Percentiles rank a stretch among this genome's conserved stretches.
phyloP scores from a whole-genome alignment of 345 rosid species.

The Luvunga scandens region DNA sequence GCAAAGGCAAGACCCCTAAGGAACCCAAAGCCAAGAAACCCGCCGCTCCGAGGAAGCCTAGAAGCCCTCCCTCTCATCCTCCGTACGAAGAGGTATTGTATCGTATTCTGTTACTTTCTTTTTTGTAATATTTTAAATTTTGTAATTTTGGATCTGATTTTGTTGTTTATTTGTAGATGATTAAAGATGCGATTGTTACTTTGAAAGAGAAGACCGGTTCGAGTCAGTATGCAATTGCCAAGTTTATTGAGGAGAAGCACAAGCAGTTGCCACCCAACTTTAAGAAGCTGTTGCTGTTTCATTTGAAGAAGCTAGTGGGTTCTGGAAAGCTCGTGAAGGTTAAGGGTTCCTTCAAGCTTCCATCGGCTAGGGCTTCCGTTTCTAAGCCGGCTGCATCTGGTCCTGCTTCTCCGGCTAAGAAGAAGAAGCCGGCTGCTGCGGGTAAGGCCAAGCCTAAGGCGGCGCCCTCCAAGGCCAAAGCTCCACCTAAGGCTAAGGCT shows the following conservation, averaged over 20 bases:
- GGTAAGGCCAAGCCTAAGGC: constrained; percentile 41
- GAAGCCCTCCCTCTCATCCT: constrained; percentile 49
- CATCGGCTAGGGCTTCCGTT: constrained; percentile 35
- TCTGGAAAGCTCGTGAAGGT: constrained; percentile 67
- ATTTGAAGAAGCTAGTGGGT: constrained; percentile 67
- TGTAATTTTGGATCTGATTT: constrained; percentile 19
- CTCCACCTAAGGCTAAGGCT: constrained; percentile 28
- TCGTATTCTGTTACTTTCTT: not conserved
- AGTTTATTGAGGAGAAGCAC: constrained; percentile 77
- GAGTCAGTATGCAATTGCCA: constrained; percentile 81
- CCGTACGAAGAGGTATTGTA: constrained; percentile 61
- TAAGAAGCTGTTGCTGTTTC: constrained; percentile 60
- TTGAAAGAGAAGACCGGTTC: constrained; percentile 88
- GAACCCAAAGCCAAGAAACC: constrained; percentile 50
- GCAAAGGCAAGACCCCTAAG: constrained; percentile 44
- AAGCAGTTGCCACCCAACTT: constrained; percentile 58
- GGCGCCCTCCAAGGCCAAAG: constrained; percentile 37
- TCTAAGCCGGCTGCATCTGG: constrained; percentile 23
- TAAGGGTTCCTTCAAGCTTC: constrained; percentile 71
- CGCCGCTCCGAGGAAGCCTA: constrained; percentile 41
- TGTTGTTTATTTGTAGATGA: constrained; percentile 47
- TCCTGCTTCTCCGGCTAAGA: constrained; percentile 32
- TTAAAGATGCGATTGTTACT: constrained; percentile 61
- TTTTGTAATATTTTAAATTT: not conserved
- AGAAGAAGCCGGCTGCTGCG: constrained; percentile 33